phyloP scores from a whole-genome alignment of 179 eudicot genomes.

The Silene coronaria region DNA sequence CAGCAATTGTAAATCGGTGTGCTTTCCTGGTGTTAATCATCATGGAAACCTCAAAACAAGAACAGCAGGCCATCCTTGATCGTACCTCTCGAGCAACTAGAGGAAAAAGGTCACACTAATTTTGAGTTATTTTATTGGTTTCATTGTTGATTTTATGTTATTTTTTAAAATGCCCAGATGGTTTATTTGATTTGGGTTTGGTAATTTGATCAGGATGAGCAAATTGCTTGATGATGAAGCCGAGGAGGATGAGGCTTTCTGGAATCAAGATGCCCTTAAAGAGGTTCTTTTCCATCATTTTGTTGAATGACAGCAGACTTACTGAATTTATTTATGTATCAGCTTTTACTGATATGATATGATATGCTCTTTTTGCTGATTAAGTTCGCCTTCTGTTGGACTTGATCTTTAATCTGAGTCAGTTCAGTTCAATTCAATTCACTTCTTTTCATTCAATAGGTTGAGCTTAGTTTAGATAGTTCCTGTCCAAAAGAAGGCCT shows the following conservation, averaged over 20 bases:
- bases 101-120: constrained; percentile 63
- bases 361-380: neutral
- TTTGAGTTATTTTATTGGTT: neutral
- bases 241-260: constrained; percentile 89
- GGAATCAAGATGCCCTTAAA: constrained; percentile 96
- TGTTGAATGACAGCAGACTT: neutral
- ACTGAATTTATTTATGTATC: neutral
- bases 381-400: no score
- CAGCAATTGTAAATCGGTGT: neutral
- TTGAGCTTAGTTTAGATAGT: no score
- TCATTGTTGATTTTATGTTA: neutral
- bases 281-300: constrained; percentile 39
- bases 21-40: neutral
- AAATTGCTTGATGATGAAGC: constrained; percentile 85
- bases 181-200: constrained; percentile 14
- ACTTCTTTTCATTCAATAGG: no score
- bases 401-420: no score
- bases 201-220: constrained; percentile 51
- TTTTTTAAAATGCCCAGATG: constrained; percentile 10
- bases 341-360: neutral
- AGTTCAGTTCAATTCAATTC: no score
- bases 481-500: no score
- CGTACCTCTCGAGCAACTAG: constrained; percentile 77
- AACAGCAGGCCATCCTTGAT: constrained; percentile 48
- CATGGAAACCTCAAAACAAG: constrained; percentile 49